Evolutionary conservation across 1,284 basidiomycete species (phyloP).

Genomic region (Cronartium quercuum): DNA sequence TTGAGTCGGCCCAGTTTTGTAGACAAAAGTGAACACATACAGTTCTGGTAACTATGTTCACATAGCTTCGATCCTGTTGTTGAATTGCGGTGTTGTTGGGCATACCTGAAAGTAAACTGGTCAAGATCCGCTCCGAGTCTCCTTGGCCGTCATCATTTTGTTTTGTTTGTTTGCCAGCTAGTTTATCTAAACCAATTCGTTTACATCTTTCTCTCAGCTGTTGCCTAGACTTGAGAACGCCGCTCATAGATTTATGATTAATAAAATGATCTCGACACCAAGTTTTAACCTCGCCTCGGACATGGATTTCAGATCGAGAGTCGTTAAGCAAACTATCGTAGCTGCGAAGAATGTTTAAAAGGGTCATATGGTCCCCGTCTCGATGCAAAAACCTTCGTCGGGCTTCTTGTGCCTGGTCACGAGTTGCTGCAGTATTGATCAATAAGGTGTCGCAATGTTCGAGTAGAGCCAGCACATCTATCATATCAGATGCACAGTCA

Average conservation of each 20-base stretch:
- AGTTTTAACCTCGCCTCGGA: constrained; percentile 48
- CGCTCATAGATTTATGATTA: constrained; percentile 42
- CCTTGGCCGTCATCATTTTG: constrained; percentile 43
- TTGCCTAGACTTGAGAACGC: constrained; percentile 44
- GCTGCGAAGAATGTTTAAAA: constrained; percentile 49
- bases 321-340: constrained; percentile 52
- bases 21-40: not conserved
- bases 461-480: constrained; percentile 71
- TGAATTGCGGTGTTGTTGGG: constrained; percentile 74
- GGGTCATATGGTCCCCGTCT: constrained; percentile 45
- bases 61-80: constrained; percentile 73
- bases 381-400: constrained; percentile 46
- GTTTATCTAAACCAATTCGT: constrained; percentile 41
- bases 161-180: constrained; percentile 13
- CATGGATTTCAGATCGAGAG: constrained; percentile 38
- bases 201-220: constrained; percentile 46
- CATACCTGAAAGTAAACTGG: constrained; percentile 61
- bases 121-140: constrained; percentile 42
- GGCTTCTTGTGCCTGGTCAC: constrained; percentile 57
- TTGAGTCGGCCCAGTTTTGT: constrained; percentile 29
- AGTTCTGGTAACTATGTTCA: constrained; percentile 51
- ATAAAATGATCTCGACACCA: constrained; percentile 75
- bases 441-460: constrained; percentile 60
- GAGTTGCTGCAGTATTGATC: constrained; percentile 40
- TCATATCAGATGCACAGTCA: constrained; percentile 65